phyloP scores from a whole-genome alignment of 768 basidiomycete species.

The Suillus plorans region DNA sequence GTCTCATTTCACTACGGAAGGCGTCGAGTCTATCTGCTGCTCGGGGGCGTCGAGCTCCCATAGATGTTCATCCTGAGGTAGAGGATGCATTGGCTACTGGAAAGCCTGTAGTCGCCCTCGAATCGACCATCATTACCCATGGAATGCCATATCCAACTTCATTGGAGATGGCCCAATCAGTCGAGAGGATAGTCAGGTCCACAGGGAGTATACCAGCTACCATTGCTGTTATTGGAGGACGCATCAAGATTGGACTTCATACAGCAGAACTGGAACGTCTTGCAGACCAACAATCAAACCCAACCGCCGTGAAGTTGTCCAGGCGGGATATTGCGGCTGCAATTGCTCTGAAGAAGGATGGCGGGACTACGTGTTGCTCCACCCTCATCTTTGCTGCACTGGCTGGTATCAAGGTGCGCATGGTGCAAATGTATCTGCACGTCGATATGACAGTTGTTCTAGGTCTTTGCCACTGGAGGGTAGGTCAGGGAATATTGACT shows the following conservation, averaged over 20 bases:
- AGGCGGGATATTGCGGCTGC: slow-evolving; percentile 78
- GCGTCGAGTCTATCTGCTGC: neutral
- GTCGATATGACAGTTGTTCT: slow-evolving; percentile 12
- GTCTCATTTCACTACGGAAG: neutral
- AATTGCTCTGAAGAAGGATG: slow-evolving; percentile 65
- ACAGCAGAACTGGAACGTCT: slow-evolving; percentile 64
- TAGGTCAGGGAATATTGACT: slow-evolving; percentile 34
- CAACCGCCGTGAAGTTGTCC: slow-evolving; percentile 61
- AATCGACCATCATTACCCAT: slow-evolving; percentile 91
- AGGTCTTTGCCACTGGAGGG: slow-evolving; percentile 95
- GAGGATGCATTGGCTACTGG: slow-evolving; percentile 68
- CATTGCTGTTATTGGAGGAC: slow-evolving; percentile 79
- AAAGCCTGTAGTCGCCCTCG: slow-evolving; percentile 83
- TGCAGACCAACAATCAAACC: slow-evolving; percentile 48
- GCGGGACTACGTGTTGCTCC: slow-evolving; percentile 79
- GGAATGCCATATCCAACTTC: slow-evolving; percentile 86
- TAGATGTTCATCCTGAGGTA: slow-evolving; percentile 84
- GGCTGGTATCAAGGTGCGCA: slow-evolving; percentile 78
- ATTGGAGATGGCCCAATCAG: slow-evolving; percentile 62
- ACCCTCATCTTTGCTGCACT: slow-evolving; percentile 74
- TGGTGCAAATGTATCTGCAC: neutral
- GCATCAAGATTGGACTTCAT: slow-evolving; percentile 83
- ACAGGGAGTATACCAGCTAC: slow-evolving; percentile 87
- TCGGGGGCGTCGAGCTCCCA: slow-evolving; percentile 16
- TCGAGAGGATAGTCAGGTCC: slow-evolving; percentile 73